A percentile compares a stretch with the other conserved stretches of the same genome.
phyloP scores from a whole-genome alignment of 768 basidiomycete species.

The Pulveroboletus ravenelii region DNA sequence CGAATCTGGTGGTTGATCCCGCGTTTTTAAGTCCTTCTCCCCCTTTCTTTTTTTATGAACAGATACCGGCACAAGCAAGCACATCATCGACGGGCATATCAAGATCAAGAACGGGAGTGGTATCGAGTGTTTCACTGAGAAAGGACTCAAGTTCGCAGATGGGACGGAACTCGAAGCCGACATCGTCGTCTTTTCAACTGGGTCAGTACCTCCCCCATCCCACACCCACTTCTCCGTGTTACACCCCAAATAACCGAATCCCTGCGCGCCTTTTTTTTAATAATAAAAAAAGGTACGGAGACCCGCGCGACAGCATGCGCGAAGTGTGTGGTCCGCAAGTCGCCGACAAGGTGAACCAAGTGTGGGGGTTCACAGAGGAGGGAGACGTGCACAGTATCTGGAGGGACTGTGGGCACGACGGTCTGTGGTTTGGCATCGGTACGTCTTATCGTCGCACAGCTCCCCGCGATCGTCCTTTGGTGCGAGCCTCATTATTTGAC shows the following conservation, averaged over 20 bases:
- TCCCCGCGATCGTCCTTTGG: no score
- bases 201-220: slow-evolving; percentile 11
- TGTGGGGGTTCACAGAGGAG: slow-evolving; percentile 64
- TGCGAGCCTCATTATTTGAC: no score
- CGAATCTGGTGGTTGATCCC: no score
- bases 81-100: slow-evolving; percentile 45
- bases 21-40: neutral
- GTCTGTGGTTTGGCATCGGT: slow-evolving; percentile 31
- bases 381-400: slow-evolving; percentile 48
- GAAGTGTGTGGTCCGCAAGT: slow-evolving; percentile 45
- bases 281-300: slow-evolving; percentile 39
- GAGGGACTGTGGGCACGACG: slow-evolving; percentile 33
- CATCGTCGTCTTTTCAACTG: slow-evolving; percentile 30
- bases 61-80: slow-evolving; percentile 40
- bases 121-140: slow-evolving; percentile 29
- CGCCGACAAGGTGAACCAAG: slow-evolving; percentile 39
- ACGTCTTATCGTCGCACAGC: neutral
- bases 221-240: neutral
- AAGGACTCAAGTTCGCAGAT: slow-evolving; percentile 28
- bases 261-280: no score
- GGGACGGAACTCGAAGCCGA: slow-evolving; percentile 31
- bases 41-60: neutral
- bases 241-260: neutral
- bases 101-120: slow-evolving; percentile 44
- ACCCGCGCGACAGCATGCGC: slow-evolving; percentile 37